Evolutionary conservation across 371 early-diverging fungal genomes (phyloP).

Genomic region (Capniomyces stellatus): DNA sequence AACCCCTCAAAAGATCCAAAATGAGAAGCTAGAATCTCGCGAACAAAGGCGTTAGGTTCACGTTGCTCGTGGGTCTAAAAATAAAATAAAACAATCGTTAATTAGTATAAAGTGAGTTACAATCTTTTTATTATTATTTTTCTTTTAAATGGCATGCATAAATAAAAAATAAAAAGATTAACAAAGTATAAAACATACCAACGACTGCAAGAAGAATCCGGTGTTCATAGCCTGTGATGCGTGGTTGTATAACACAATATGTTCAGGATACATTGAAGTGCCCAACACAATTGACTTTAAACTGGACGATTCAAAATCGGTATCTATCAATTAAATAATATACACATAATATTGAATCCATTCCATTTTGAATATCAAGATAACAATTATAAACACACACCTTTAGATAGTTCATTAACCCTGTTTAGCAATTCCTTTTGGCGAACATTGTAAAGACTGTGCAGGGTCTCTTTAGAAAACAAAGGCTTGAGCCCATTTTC

Average conservation of each 20-base stretch:
- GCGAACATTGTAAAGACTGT: constrained; percentile 22
- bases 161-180: background rate
- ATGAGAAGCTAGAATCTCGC: constrained; percentile 12
- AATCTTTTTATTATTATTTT: no score
- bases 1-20: constrained; percentile 31
- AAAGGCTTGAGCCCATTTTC: constrained; percentile 19
- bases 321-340: constrained; percentile 3
- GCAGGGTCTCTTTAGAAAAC: constrained; percentile 14
- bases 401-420: constrained; percentile 18
- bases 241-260: constrained; percentile 30
- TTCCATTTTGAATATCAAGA: background rate
- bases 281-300: constrained; percentile 19
- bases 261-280: constrained; percentile 18
- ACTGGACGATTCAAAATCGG: constrained; percentile 17
- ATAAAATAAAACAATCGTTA: background rate
- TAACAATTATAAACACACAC: constrained; percentile 4
- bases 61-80: background rate
- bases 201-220: constrained; percentile 35
- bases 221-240: constrained; percentile 47
- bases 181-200: constrained; percentile 9
- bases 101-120: background rate
- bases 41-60: constrained; percentile 13
- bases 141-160: background rate
- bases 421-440: constrained; percentile 17
- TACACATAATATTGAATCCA: background rate